Percentiles rank a stretch among this genome's conserved stretches.
These are phyloP conservation scores for Pythium folliculosum DNA, from an alignment of 352 stramenopile species.

Conservation along the genomic window DNA sequence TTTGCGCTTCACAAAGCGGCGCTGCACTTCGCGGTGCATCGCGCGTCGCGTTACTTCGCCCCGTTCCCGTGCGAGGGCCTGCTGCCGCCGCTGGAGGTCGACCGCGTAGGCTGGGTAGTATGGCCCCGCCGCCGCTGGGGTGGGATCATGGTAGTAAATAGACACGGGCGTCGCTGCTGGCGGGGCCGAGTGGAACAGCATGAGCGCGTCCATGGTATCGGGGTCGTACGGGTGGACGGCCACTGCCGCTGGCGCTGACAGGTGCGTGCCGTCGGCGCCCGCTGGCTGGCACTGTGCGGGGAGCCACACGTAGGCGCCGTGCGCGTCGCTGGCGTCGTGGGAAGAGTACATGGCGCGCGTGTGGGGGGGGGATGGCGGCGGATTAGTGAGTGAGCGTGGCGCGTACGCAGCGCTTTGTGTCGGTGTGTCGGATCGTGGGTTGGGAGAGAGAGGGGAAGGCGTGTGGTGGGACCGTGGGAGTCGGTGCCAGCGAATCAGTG, in stretches of 20 bases:
- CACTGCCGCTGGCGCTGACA: not conserved
- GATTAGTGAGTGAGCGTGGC: not conserved
- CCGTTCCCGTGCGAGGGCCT: not conserved
- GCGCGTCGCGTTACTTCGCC: not conserved
- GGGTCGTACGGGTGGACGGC: not conserved
- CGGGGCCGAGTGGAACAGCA: not conserved
- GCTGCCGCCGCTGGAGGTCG: not conserved
- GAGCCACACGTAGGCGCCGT: not conserved
- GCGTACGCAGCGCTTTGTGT: not conserved
- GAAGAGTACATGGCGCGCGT: too few species aligned
- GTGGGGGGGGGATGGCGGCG: not conserved
- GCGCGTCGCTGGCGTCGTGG: not conserved
- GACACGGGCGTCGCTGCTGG: not conserved
- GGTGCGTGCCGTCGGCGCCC: not conserved
- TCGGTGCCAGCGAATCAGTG: too few species aligned
- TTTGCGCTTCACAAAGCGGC: conserved; percentile 5
- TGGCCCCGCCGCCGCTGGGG: too few species aligned
- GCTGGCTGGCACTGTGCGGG: not conserved
- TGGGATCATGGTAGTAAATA: not conserved
- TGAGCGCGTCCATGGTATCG: conserved; percentile 4
- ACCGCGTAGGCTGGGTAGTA: not conserved
- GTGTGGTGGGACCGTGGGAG: not conserved
- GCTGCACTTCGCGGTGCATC: conserved; percentile 11
- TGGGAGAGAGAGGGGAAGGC: not conserved
- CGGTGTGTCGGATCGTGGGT: not conserved